Conservation (phyloP, 2,329 filamentous ascomycete species). For the Penicillium sp. region DNA sequence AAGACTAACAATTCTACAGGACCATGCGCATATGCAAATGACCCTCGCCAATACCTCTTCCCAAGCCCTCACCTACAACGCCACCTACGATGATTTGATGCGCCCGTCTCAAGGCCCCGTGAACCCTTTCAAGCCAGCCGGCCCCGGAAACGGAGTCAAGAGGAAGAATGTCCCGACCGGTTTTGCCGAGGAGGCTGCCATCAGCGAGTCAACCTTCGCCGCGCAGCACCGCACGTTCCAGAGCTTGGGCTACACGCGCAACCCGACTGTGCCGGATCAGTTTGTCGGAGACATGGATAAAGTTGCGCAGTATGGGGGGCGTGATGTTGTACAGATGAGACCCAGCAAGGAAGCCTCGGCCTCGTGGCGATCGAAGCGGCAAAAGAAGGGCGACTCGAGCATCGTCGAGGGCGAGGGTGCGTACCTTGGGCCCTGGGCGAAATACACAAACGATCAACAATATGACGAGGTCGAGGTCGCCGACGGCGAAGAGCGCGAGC, state of each 20-base stretch:
- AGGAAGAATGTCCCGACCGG: conserved; percentile 83
- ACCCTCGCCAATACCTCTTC: conserved; percentile 53
- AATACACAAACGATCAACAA: conserved; percentile 73
- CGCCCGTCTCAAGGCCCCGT: conserved; percentile 65
- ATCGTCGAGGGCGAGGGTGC: conserved; percentile 82
- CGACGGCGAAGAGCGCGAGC: conserved; percentile 63
- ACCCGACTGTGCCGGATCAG: conserved; percentile 44
- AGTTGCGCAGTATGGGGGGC: conserved; percentile 46
- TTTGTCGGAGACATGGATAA: conserved; percentile 50
- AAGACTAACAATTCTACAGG: conserved; percentile 46
- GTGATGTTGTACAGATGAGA: conserved; percentile 54
- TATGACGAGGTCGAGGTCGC: conserved; percentile 64
- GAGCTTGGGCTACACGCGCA: conserved; percentile 56
- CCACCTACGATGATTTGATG: conserved; percentile 69
- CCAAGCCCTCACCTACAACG: conserved; percentile 52
- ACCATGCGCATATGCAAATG: conserved; percentile 51
- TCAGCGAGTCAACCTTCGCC: conserved; percentile 89
- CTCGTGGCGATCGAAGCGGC: conserved; percentile 68
- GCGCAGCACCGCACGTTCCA: conserved; percentile 82
- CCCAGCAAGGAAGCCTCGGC: conserved; percentile 70
- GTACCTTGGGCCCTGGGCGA: conserved; percentile 94
- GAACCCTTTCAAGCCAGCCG: conserved; percentile 71
- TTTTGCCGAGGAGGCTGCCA: conserved; percentile 78
- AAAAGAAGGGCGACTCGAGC: conserved; percentile 79
- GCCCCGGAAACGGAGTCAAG: conserved; percentile 56